Conservation (phyloP, 768 basidiomycete genomes). For the Leccinum disarticulatum region DNA sequence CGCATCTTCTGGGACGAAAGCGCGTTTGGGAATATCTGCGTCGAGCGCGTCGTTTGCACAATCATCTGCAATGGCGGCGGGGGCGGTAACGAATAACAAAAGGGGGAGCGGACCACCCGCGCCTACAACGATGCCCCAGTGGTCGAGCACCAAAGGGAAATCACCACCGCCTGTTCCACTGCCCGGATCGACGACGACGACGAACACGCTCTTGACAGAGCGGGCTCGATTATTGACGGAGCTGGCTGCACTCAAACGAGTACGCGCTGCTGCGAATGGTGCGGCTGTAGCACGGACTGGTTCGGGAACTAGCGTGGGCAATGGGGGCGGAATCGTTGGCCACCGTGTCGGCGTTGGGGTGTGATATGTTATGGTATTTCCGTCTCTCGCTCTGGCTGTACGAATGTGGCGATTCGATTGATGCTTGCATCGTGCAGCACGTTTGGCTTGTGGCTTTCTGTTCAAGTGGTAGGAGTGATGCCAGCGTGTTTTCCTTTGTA, state of each 20-base stretch:
- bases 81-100: neutral
- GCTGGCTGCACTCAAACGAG: slow-evolving; percentile 45
- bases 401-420: neutral
- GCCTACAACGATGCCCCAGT: neutral
- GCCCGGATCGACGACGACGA: slow-evolving; percentile 39
- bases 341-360: slow-evolving; percentile 15
- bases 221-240: slow-evolving; percentile 56
- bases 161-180: neutral
- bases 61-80: neutral
- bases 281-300: neutral
- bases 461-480: neutral
- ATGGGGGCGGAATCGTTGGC: neutral
- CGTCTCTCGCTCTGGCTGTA: neutral
- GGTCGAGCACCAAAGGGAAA: neutral
- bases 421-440: neutral
- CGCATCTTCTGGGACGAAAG: neutral
- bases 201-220: slow-evolving; percentile 54
- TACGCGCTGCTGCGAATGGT: slow-evolving; percentile 12
- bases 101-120: neutral
- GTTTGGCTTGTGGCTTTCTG: neutral
- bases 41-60: neutral
- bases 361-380: neutral
- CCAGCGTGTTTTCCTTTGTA: neutral
- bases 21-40: neutral
- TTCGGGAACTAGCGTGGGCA: neutral